These are phyloP conservation scores for Tuber calosporum DNA, from an alignment of 495 filamentous ascomycete genomes.

Conservation along the genomic window DNA sequence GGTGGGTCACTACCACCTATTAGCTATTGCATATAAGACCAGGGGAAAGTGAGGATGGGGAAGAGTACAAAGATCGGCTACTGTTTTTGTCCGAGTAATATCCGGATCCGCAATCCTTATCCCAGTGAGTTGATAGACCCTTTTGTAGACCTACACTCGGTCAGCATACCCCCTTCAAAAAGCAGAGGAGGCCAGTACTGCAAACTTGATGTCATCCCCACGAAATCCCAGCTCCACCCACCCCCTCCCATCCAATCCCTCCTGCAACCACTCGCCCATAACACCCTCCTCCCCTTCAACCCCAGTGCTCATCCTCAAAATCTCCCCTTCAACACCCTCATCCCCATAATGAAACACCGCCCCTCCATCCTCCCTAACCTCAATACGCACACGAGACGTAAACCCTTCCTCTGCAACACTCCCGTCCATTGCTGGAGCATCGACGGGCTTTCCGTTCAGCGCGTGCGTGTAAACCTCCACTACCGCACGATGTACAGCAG, in stretches of 20 bases:
- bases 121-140: conserved; percentile 69
- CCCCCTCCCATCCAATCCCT: conserved; percentile 13
- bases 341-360: conserved; percentile 14
- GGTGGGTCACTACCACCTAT: conserved; percentile 42
- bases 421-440: neutral
- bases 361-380: conserved; percentile 7
- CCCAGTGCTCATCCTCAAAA: conserved; percentile 9
- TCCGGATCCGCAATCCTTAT: conserved; percentile 62
- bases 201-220: neutral
- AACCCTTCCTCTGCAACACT: neutral
- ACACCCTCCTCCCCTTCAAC: conserved; percentile 16
- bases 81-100: conserved; percentile 50
- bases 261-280: conserved; percentile 10
- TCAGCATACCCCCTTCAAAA: conserved; percentile 11
- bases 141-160: conserved; percentile 36
- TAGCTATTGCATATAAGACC: neutral
- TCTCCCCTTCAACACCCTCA: conserved; percentile 10
- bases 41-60: neutral
- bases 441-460: conserved; percentile 10
- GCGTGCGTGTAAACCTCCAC: conserved; percentile 24
- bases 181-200: neutral
- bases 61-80: conserved; percentile 47
- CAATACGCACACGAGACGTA: conserved; percentile 12
- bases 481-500: conserved; percentile 28
- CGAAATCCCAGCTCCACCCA: conserved; percentile 9